A percentile compares a stretch with the other conserved stretches of the same genome.
These are phyloP conservation scores for Oryza nivara DNA, from an alignment of 176 grass and related monocot genomes.

Conservation along the genomic window DNA sequence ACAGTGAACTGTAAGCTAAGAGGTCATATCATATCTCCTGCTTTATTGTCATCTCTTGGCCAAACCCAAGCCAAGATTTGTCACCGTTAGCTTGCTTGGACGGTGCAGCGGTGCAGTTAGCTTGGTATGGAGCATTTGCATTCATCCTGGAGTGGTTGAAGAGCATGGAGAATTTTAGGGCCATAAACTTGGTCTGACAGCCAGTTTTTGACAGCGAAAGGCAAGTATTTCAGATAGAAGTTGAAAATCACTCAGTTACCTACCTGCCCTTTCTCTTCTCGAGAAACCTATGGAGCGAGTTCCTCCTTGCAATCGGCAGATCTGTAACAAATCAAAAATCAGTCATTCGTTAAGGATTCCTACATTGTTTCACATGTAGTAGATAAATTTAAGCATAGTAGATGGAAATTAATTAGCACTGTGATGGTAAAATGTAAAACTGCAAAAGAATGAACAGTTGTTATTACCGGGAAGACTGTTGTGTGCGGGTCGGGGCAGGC, in stretches of 20 bases:
- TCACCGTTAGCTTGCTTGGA: conserved; percentile 30
- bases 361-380: background rate
- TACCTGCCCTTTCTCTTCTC: conserved; percentile 84
- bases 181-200: background rate
- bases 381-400: background rate
- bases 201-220: background rate
- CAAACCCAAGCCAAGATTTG: conserved; percentile 46
- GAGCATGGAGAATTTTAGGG: conserved; percentile 2
- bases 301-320: conserved; percentile 60
- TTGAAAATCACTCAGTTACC: conserved; percentile 38
- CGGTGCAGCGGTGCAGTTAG: background rate
- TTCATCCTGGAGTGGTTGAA: conserved; percentile 32
- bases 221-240: background rate
- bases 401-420: background rate
- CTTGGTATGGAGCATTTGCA: conserved; percentile 57
- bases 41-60: conserved; percentile 32
- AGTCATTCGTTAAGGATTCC: background rate
- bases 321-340: conserved; percentile 29
- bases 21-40: conserved; percentile 41
- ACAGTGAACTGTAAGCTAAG: background rate
- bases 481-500: conserved; percentile 25
- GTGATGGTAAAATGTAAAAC: background rate
- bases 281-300: conserved; percentile 69
- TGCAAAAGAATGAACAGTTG: background rate
- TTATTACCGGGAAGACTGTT: conserved; percentile 45